phyloP scores from a whole-genome alignment of 345 rosid genomes.

The Eucalyptus erythrocorys region DNA sequence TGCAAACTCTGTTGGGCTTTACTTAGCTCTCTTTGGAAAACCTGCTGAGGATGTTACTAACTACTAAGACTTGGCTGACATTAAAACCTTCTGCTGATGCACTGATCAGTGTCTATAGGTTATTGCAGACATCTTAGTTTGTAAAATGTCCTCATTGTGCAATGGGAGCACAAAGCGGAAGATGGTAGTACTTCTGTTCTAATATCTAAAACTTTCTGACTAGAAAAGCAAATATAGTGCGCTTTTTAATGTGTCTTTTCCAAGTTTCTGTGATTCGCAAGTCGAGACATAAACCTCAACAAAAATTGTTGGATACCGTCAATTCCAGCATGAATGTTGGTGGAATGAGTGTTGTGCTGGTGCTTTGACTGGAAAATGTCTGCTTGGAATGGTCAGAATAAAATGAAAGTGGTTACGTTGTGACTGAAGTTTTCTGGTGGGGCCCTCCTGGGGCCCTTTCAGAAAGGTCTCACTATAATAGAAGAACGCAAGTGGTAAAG shows the following conservation, averaged over 20 bases:
- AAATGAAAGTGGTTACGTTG: background rate
- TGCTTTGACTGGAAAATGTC: background rate
- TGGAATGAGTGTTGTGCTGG: background rate
- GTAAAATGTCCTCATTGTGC: background rate
- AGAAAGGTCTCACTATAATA: background rate
- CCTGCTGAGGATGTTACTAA: background rate
- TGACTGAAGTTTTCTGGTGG: background rate
- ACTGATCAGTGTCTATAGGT: background rate
- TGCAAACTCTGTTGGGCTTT: background rate
- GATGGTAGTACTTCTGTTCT: background rate
- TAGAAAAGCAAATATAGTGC: background rate
- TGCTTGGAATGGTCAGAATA: background rate
- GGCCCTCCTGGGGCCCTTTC: background rate
- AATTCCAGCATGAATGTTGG: background rate
- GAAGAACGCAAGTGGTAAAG: background rate
- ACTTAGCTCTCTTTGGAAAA: background rate
- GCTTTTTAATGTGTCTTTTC: background rate
- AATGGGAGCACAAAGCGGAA: background rate
- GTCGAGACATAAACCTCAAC: background rate
- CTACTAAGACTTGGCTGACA: background rate
- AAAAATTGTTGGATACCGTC: background rate
- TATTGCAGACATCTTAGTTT: background rate
- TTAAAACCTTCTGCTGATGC: background rate
- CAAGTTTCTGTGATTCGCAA: background rate
- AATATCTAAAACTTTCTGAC: background rate